Evolutionary conservation across 768 basidiomycete species (phyloP).

Genomic region (Suillus americanus): DNA sequence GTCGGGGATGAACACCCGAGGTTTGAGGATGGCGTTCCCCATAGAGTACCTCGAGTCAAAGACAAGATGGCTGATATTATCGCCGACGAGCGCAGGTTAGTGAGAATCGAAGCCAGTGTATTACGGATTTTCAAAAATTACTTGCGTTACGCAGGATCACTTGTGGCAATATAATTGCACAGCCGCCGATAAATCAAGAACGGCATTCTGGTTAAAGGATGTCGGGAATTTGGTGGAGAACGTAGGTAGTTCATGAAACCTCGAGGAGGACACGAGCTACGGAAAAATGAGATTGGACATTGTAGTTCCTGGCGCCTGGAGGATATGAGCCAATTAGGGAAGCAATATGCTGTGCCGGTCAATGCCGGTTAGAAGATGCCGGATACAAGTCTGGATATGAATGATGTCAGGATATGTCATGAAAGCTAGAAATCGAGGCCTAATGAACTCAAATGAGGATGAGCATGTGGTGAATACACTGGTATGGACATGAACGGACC

Average conservation of each 20-base stretch:
- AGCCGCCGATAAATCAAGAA: background rate
- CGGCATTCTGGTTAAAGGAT: background rate
- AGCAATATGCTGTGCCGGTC: background rate
- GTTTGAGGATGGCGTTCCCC: background rate
- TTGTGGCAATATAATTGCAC: background rate
- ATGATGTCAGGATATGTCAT: background rate
- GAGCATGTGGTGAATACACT: constrained; percentile 2
- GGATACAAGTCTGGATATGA: background rate
- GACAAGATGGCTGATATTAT: background rate
- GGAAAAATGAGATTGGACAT: background rate
- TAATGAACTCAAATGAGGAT: background rate
- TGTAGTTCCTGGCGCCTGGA: background rate
- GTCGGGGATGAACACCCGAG: background rate
- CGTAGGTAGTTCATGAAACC: background rate
- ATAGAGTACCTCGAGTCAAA: background rate
- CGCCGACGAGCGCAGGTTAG: constrained; percentile 5
- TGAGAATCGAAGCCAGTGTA: background rate
- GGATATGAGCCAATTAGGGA: background rate
- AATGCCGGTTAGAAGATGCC: background rate
- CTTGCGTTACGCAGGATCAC: constrained; percentile 1
- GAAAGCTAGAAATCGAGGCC: background rate
- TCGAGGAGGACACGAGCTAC: constrained; percentile 4
- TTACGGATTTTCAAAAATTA: background rate
- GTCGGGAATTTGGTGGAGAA: background rate
- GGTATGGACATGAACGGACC: constrained; percentile 2